Evolutionary conservation across 176 grass and related monocot species (phyloP).

Genomic region (Juncus effusus): DNA sequence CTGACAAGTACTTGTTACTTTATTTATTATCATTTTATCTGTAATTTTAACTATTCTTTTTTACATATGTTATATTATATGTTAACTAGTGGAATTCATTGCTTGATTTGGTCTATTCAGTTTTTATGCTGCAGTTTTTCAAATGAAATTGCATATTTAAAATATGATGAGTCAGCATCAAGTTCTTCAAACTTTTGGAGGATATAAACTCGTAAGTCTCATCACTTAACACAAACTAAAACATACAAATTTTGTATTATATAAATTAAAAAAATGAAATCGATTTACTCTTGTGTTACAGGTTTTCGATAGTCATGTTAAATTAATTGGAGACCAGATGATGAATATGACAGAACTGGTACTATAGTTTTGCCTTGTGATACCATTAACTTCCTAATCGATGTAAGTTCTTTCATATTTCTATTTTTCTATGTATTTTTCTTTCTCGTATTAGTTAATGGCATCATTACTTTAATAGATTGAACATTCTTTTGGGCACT

Average conservation of each 20-base stretch:
- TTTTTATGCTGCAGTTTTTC: slow-evolving; percentile 79
- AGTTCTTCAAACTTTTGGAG: slow-evolving; percentile 59
- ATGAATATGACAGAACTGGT: slow-evolving; percentile 28
- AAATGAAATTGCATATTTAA: slow-evolving; percentile 87
- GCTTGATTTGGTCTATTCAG: slow-evolving; percentile 31
- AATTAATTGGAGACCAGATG: slow-evolving; percentile 48
- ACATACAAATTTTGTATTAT: too few species aligned
- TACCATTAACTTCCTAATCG: slow-evolving; percentile 65
- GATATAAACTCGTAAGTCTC: slow-evolving; percentile 63
- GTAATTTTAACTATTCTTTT: neutral
- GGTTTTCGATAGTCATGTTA: slow-evolving; percentile 65
- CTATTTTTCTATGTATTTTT: slow-evolving; percentile 17
- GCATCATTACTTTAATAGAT: slow-evolving; percentile 38
- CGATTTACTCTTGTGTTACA: slow-evolving; percentile 20
- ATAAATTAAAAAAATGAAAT: too few species aligned
- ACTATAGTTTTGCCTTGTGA: slow-evolving; percentile 86
- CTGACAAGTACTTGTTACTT: slow-evolving; percentile 59
- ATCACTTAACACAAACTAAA: too few species aligned
- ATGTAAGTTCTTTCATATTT: slow-evolving; percentile 45
- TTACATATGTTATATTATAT: too few species aligned
- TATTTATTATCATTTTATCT: slow-evolving; percentile 15
- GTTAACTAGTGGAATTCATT: too few species aligned
- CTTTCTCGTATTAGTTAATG: slow-evolving; percentile 6
- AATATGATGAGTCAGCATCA: slow-evolving; percentile 57
- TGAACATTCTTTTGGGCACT: too few species aligned